Evolutionary conservation across 345 rosid genomes (phyloP), one percentile per base, ranked within the genome.

Genomic region (Viola odorata): DNA sequence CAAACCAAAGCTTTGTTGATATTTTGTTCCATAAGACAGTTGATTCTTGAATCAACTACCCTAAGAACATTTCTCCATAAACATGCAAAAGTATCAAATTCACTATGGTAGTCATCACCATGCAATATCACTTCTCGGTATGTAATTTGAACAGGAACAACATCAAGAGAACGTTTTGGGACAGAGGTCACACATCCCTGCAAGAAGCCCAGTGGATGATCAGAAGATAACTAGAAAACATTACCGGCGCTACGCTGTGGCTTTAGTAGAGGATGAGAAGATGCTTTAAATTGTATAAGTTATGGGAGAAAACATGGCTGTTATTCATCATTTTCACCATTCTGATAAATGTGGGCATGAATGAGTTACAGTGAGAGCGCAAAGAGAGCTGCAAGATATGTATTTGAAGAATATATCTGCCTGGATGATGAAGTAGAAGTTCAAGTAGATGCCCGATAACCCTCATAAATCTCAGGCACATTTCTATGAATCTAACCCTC

Each of bases 1-100:
- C 57, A 92, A 52, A 53, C 76, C 75, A 61, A 92, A 92, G 72
- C 89, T 92, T 39, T 75, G 68, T 65, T 83, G 98, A 70, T 92
- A 89, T 74, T 81, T 87, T 55, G 78, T 50, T 49, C 58, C 58
- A 59, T 63, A 69, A 50, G 84, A 82, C 8, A 84, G 81, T 64
- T 53, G 64, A 40, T 75, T 70, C 69, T 79, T 81, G 80, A 75
- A 23, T 78, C 81, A 61, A 72, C 88, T 66, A 75, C 88, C 60
- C 61, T 72, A 70, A 91, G 74, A 67, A 78, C 77, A 70, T 78
- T 77, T 57, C 75, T 73, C 89, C 96, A 89, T 38, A 83, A 55
- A 66, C 48, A 58, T 69, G 59, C 82, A 58, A 82, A 77, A 66
- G 59, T 73, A 53, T 69, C 74, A 55, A 67, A 44, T 61, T 59